These are phyloP conservation scores for Cercophora samala DNA, from an alignment of 495 filamentous ascomycete genomes.

Conservation along the genomic window DNA sequence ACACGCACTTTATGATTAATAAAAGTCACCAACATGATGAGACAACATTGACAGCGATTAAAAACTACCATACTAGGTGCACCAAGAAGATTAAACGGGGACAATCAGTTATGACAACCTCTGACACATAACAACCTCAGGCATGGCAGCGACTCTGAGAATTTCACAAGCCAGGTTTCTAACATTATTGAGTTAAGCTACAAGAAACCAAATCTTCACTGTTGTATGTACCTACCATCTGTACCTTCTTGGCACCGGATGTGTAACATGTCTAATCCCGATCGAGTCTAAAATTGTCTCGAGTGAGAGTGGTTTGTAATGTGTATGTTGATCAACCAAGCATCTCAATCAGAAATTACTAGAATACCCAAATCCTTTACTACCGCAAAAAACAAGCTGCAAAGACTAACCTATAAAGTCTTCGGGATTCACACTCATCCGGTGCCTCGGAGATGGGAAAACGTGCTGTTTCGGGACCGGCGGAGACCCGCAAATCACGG, in stretches of 20 bases:
- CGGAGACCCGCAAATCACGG: slow-evolving; percentile 23
- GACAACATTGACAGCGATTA: neutral
- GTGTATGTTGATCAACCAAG: no score
- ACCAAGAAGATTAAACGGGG: neutral
- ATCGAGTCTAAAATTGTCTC: neutral
- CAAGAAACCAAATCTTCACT: neutral
- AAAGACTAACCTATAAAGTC: neutral
- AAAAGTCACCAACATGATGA: neutral
- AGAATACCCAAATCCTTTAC: no score
- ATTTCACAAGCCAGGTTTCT: neutral
- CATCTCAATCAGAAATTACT: no score
- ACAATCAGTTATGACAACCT: neutral
- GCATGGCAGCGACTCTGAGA: neutral
- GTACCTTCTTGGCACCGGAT: neutral
- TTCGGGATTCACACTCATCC: neutral
- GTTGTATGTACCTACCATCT: neutral
- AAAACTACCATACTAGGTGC: neutral
- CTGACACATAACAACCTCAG: neutral
- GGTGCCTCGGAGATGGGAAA: slow-evolving; percentile 17
- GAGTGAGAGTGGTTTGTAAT: no score
- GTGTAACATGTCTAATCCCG: no score
- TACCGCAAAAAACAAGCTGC: neutral
- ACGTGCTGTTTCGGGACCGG: slow-evolving; percentile 13
- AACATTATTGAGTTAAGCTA: neutral
- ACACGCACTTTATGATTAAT: neutral